Conservation (phyloP, 1,284 basidiomycete species). For the Tilletia setariae region DNA sequence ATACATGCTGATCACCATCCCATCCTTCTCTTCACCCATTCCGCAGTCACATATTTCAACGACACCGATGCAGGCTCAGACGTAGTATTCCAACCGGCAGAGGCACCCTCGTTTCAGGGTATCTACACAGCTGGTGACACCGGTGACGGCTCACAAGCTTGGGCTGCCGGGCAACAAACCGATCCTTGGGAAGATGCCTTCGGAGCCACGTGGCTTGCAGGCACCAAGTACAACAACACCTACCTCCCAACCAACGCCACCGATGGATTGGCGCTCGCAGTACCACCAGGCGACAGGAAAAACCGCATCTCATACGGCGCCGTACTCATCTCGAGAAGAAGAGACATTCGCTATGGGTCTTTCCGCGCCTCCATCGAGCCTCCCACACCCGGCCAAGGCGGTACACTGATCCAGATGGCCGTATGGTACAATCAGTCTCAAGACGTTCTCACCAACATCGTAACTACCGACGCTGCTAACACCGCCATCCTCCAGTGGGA, state of each 20-base stretch:
- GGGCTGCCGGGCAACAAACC: conserved; percentile 33
- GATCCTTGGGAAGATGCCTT: conserved; percentile 43
- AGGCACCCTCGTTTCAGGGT: conserved; percentile 35
- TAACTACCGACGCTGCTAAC: conserved; percentile 14
- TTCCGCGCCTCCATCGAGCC: conserved; percentile 40
- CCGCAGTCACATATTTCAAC: conserved; percentile 47
- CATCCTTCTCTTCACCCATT: conserved; percentile 7
- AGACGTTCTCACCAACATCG: conserved; percentile 31
- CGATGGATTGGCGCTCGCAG: conserved; percentile 30
- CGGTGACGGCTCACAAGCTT: conserved; percentile 21
- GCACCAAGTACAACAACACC: conserved; percentile 40
- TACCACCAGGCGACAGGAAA: conserved; percentile 28
- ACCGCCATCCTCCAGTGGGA: conserved; percentile 38
- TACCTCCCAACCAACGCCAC: conserved; percentile 20
- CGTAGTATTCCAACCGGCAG: conserved; percentile 30
- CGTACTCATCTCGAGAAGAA: conserved; percentile 36
- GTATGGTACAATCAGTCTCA: conserved; percentile 17
- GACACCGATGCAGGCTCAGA: conserved; percentile 30
- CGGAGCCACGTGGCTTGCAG: conserved; percentile 34
- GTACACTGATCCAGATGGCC: conserved; percentile 6
- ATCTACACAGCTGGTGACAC: conserved; percentile 13
- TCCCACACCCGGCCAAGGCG: conserved; percentile 28
- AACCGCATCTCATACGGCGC: conserved; percentile 41
- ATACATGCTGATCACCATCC: background rate
- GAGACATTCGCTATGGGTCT: conserved; percentile 46